phyloP scores from a whole-genome alignment of 1,139 yeast species.

The Pichia sp. region DNA sequence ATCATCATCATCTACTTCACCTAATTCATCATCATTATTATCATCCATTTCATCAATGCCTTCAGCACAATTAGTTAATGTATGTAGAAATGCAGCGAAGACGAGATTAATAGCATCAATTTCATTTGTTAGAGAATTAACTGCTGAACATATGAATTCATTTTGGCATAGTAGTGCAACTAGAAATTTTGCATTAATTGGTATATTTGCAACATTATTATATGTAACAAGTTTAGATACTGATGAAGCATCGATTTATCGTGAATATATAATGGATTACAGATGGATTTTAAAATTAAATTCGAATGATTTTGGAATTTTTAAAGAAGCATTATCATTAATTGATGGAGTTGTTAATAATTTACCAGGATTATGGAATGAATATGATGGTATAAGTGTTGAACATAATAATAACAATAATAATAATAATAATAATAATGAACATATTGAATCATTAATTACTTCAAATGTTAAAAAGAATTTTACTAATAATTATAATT shows the following conservation, averaged over 20 bases:
- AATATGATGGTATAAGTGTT: slow-evolving; percentile 13
- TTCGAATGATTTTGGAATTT: slow-evolving; percentile 69
- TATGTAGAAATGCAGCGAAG: slow-evolving; percentile 79
- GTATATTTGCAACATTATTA: slow-evolving; percentile 77
- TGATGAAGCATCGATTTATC: slow-evolving; percentile 59
- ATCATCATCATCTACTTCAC: too few species aligned
- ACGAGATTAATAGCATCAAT: slow-evolving; percentile 75
- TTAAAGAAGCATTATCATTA: slow-evolving; percentile 59
- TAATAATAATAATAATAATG: background rate
- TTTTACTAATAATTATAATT: background rate
- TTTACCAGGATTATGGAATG: slow-evolving; percentile 54
- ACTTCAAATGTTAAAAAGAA: background rate
- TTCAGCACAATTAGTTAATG: slow-evolving; percentile 56
- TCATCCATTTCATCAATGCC: slow-evolving; percentile 29
- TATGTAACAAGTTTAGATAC: slow-evolving; percentile 53
- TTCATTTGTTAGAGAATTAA: slow-evolving; percentile 68
- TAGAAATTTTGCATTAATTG: slow-evolving; percentile 71
- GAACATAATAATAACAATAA: background rate
- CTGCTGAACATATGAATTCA: slow-evolving; percentile 75
- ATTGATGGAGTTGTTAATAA: slow-evolving; percentile 60
- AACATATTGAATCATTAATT: background rate
- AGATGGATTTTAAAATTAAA: slow-evolving; percentile 68
- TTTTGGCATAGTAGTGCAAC: slow-evolving; percentile 86
- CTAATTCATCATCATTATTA: too few species aligned
- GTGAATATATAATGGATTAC: slow-evolving; percentile 66